Conservation (phyloP, 108 stramenopile species). For the Parietichytrium sp. region DNA sequence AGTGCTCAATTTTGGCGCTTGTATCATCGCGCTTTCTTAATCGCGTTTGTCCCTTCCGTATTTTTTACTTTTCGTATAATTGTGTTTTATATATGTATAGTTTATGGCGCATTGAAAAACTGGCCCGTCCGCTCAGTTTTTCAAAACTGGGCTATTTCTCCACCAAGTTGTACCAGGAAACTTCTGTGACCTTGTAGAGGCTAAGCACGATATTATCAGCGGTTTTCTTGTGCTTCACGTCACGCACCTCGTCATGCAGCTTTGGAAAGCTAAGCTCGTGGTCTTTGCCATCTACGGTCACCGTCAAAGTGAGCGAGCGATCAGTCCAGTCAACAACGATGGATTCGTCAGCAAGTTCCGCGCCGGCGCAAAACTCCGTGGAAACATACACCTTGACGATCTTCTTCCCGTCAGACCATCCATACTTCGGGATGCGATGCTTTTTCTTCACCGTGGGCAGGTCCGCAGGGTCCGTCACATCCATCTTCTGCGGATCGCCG, state of each 20-base stretch:
- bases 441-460: background rate
- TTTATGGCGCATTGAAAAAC: too few relatives aligned
- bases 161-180: slow-evolving; percentile 24
- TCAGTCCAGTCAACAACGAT: slow-evolving; percentile 19
- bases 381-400: slow-evolving; percentile 2
- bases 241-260: slow-evolving; percentile 2
- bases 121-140: too few relatives aligned
- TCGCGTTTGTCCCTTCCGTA: too few relatives aligned
- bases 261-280: background rate
- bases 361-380: background rate
- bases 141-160: background rate
- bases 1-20: too few relatives aligned
- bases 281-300: slow-evolving; percentile 14
- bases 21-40: too few relatives aligned
- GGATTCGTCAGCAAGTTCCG: background rate
- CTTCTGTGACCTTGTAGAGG: background rate
- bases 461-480: background rate
- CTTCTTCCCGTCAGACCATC: slow-evolving; percentile 30
- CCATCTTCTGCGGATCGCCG: background rate
- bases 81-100: too few relatives aligned
- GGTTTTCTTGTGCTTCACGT: background rate
- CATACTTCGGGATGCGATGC: background rate
- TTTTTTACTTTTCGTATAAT: too few relatives aligned
- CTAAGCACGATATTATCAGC: background rate
- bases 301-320: background rate